These are phyloP conservation scores for Sporothrix pallida DNA, from an alignment of 2,329 filamentous ascomycete genomes.

Conservation along the genomic window DNA sequence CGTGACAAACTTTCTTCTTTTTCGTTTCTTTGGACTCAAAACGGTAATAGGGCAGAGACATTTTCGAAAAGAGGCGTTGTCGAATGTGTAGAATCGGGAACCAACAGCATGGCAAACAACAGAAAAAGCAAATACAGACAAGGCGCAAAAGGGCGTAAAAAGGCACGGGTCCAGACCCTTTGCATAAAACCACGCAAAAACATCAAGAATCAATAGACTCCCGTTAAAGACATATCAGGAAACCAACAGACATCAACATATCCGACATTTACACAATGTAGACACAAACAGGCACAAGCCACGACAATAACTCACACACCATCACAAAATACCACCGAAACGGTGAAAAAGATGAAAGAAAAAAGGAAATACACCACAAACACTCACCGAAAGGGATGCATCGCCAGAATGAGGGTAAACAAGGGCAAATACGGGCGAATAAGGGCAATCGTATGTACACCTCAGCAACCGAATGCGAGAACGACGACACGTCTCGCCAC, in stretches of 20 bases:
- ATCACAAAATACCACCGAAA: background rate
- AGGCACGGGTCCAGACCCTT: no score
- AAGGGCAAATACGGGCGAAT: background rate
- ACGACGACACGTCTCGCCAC: conserved; percentile 1
- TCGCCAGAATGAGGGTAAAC: background rate
- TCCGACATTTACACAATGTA: background rate
- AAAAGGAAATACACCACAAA: background rate
- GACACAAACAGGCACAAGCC: background rate
- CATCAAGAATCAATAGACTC: background rate
- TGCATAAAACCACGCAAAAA: background rate
- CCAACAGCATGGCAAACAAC: background rate
- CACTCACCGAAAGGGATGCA: conserved; percentile 1
- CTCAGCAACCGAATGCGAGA: background rate
- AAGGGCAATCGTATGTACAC: background rate
- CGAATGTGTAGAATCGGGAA: background rate
- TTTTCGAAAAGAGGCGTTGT: background rate
- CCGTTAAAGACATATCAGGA: background rate
- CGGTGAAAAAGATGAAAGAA: background rate
- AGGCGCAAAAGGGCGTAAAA: background rate
- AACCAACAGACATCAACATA: conserved; percentile 12
- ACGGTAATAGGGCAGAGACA: background rate
- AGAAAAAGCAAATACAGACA: conserved; percentile 3
- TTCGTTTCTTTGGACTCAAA: no score
- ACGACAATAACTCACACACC: background rate
- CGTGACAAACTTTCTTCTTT: background rate